Conservation (phyloP, 2,329 filamentous ascomycete genomes). For the Aspergillus ruber region DNA sequence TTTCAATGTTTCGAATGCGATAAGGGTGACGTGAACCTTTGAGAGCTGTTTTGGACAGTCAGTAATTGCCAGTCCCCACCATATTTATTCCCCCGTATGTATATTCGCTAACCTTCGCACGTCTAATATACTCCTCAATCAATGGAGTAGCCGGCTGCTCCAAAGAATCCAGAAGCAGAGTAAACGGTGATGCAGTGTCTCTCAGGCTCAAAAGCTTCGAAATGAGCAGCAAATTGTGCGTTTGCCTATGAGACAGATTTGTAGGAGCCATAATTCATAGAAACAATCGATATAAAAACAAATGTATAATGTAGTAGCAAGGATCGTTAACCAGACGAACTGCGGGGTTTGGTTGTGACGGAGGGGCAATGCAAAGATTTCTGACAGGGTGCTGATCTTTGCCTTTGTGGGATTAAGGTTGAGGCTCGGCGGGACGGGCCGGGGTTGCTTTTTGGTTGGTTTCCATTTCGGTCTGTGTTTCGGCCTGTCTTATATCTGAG, state of each 20-base stretch:
- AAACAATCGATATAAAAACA: background rate
- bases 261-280: constrained; percentile 26
- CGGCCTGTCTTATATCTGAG: background rate
- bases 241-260: constrained; percentile 58
- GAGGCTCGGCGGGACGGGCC: constrained; percentile 31
- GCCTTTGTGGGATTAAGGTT: constrained; percentile 13
- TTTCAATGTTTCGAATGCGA: constrained; percentile 69
- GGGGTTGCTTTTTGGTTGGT: constrained; percentile 2
- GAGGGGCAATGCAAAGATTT: constrained; percentile 24
- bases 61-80: background rate
- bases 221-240: constrained; percentile 76
- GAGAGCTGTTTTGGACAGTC: constrained; percentile 30
- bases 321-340: background rate
- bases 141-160: constrained; percentile 72
- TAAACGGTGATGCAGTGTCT: constrained; percentile 78
- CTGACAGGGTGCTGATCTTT: constrained; percentile 7
- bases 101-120: constrained; percentile 58
- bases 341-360: constrained; percentile 10
- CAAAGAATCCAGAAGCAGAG: constrained; percentile 74
- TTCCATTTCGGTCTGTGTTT: no score
- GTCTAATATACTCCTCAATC: constrained; percentile 64
- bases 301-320: constrained; percentile 2
- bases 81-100: background rate
- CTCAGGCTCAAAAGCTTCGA: constrained; percentile 74
- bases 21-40: constrained; percentile 64